These are phyloP conservation scores for Epicoccum sorghinum DNA, from an alignment of 2,329 filamentous ascomycete species.

Conservation along the genomic window DNA sequence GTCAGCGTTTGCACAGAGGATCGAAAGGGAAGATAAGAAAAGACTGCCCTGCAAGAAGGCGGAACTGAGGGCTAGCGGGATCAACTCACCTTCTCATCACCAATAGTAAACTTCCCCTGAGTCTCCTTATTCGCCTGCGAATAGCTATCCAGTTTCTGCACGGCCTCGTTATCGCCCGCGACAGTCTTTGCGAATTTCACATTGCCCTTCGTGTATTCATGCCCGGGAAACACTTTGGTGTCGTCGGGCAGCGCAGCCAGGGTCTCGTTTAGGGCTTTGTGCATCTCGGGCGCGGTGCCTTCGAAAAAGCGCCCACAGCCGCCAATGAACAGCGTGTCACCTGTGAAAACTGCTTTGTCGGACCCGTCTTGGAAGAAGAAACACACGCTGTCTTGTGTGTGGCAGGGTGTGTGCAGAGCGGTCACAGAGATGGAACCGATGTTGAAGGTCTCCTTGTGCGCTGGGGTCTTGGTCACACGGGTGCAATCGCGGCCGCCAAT, in stretches of 20 bases:
- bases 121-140: slow-evolving; percentile 83
- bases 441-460: slow-evolving; percentile 76
- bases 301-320: slow-evolving; percentile 98
- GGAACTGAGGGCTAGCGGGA: too few species aligned
- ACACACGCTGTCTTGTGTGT: slow-evolving; percentile 98
- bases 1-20: neutral
- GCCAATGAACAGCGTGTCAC: slow-evolving; percentile 94
- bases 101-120: slow-evolving; percentile 95
- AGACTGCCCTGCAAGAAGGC: slow-evolving; percentile 22
- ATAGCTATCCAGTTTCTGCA: slow-evolving; percentile 78
- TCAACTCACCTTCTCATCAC: slow-evolving; percentile 81
- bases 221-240: slow-evolving; percentile 90
- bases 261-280: slow-evolving; percentile 86
- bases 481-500: slow-evolving; percentile 89
- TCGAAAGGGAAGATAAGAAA: neutral
- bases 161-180: slow-evolving; percentile 67
- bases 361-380: slow-evolving; percentile 85
- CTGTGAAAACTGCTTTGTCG: slow-evolving; percentile 85
- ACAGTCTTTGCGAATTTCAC: slow-evolving; percentile 86
- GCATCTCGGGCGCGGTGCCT: slow-evolving; percentile 82
- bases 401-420: slow-evolving; percentile 93
- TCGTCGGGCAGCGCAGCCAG: slow-evolving; percentile 83
- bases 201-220: slow-evolving; percentile 98
- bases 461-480: slow-evolving; percentile 77
- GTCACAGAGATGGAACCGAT: slow-evolving; percentile 84